Evolutionary conservation across 2,329 filamentous ascomycete genomes (phyloP), one percentile per base, ranked within the genome.

Genomic region (Claviceps lovelessii): DNA sequence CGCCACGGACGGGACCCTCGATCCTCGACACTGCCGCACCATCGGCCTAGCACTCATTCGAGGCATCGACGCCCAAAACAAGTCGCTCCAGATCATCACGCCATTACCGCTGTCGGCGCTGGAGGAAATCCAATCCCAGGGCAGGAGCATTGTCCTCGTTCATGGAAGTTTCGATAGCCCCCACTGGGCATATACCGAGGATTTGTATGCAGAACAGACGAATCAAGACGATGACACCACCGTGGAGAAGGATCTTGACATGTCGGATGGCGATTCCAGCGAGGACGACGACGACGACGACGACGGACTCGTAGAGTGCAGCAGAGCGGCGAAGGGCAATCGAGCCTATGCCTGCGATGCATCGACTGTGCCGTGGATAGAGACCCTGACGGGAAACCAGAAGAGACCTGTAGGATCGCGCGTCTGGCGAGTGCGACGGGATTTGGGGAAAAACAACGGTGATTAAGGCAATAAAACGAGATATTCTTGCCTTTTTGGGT

Each of bases 21-120:
- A 86, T 59, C 85, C 86, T 0, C 68, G 65, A 33, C 72, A 77
- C 61, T 85, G 80, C 0, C 72, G 72, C 28, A 74, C 79, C 15
- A 66, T 88, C 4, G 85, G 85, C 2, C 71, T 87, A 2, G 85
- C 79, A 0, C 72, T 91, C 9, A 67, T 93, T n/a, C 78, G 85
- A 1, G 85, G 82, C 5, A 80, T 90, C 56, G 84, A 90, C 62
- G 62, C 69, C 0, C 64, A 68, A 28, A 73, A 68, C 0, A 70
- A 74, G 4, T 65, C 73, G 6, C 68, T 91, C 4, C 83, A 89
- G 56, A 62, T 91, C 1, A 64, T 90, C 2, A 85, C 84, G 0
- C 85, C 86, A 0, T 71, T 83, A 7, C 55, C 72, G 0, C 52
- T 65, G 0, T 61, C 67, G 4, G 61, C 66, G 3, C 71, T 81